Evolutionary conservation across 345 rosid species (phyloP), one percentile per base, ranked within the genome.

Genomic region (Reutealis trisperma): DNA sequence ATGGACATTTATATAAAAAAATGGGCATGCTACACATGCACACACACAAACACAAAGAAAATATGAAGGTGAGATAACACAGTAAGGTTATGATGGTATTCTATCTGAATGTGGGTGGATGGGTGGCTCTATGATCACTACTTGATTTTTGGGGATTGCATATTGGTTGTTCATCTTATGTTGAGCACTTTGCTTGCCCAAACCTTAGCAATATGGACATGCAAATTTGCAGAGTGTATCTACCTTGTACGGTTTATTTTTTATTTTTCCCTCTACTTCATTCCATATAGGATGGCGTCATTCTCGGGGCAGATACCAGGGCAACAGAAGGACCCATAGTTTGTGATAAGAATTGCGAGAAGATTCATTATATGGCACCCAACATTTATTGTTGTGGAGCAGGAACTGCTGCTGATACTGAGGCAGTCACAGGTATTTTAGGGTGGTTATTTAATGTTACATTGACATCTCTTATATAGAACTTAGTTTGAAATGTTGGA

Each of bases 331-430:
- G 98, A 32, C 93, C 97, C 65, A 96, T 96, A n/a, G 99, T 93
- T 57, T 91, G 96, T 76, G 99, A 96, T 81, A 95, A 96, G 87
- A 96, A 96, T 75, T 96, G 98, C 70, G 99, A 96, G 87, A 96
- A 96, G 81, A 96, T 96, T 80, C 99, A 93, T 79, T 93, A 92
- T 58, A 96, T 96, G 98, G 98, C 99, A 24, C 99, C 99, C 54
- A 96, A 96, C 82, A 92, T 93, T 64, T 93, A 92, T 63, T 93
- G 98, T 77, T 96, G 98, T 83, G 99, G 97, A 83, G 99, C 97
- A 6, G 99, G 99, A 85, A 92, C 95, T 62, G 98, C 97, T 74
- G 99, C 98, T 57, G 98, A 96, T 78, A 92, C 99, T 1, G 99
- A 93, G 88, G 98, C 98, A 60, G 99, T 96, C 54, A 96, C 98